Conservation (phyloP, 129 eudicot species). For the Tagetes erecta region DNA sequence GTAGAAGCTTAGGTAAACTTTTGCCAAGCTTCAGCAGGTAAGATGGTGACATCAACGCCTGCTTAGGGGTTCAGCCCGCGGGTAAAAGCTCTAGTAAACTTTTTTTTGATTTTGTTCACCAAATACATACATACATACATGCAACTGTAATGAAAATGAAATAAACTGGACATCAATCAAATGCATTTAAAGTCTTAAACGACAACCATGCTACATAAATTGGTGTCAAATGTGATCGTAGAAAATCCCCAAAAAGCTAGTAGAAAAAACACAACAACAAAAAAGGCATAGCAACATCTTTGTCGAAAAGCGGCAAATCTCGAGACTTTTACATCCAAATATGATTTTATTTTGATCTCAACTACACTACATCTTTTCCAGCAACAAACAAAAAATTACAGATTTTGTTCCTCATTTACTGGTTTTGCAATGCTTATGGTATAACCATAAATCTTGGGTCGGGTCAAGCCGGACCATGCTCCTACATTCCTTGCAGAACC, state of each 20-base stretch:
- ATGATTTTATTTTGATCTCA: neutral
- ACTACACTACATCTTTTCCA: constrained; percentile 1
- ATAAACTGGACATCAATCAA: no score
- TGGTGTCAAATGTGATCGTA: neutral
- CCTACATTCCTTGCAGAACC: neutral
- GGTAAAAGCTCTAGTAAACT: no score
- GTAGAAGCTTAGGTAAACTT: no score
- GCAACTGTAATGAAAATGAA: no score
- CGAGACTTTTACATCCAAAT: neutral
- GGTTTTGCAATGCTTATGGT: constrained; percentile 2
- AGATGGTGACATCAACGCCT: no score
- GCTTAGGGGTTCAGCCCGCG: no score
- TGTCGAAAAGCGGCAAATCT: neutral
- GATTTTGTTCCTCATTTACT: constrained; percentile 7
- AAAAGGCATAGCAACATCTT: neutral
- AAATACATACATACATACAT: no score
- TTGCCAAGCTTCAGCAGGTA: no score
- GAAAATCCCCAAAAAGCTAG: constrained; percentile 1
- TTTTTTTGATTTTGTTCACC: no score
- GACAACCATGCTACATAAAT: neutral
- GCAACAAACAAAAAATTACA: constrained; percentile 21
- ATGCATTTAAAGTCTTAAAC: neutral
- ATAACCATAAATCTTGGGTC: neutral
- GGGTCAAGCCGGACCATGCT: neutral
- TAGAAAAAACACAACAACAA: neutral